These are phyloP conservation scores for Globisporangium spiculum DNA, from an alignment of 352 stramenopile species.

Conservation along the genomic window DNA sequence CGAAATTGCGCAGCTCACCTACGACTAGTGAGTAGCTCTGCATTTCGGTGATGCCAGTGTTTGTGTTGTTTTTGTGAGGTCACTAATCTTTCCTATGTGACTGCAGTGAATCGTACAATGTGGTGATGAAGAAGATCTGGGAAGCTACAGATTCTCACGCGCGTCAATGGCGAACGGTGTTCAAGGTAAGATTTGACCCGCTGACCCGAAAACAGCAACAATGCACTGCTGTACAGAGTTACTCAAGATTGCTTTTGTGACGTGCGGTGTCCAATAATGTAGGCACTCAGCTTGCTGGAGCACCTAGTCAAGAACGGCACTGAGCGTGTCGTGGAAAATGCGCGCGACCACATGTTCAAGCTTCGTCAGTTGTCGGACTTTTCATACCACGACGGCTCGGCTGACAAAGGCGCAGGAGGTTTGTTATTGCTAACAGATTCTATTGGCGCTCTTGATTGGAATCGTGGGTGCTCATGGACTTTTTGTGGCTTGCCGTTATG, in stretches of 20 bases:
- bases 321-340: conserved; percentile 97
- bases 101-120: conserved; percentile 80
- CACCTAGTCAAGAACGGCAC: conserved; percentile 98
- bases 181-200: conserved; percentile 77
- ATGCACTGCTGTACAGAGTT: neutral
- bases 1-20: conserved; percentile 97
- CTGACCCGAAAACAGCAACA: neutral
- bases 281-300: conserved; percentile 92
- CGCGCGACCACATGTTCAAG: conserved; percentile 93
- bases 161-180: conserved; percentile 95
- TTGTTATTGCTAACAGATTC: neutral
- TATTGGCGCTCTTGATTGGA: neutral
- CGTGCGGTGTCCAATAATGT: neutral
- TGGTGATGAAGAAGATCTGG: conserved; percentile 95
- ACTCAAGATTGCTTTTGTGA: neutral
- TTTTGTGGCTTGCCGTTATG: neutral
- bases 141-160: conserved; percentile 88
- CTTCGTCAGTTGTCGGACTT: conserved; percentile 85
- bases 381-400: conserved; percentile 85
- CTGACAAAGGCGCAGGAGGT: conserved; percentile 85
- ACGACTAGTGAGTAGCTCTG: conserved; percentile 82
- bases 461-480: neutral
- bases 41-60: neutral
- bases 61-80: neutral
- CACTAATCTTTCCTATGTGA: conserved; percentile 9